A percentile compares a stretch with the other conserved stretches of the same genome.
These are phyloP conservation scores for Hygrophila difformis DNA, from an alignment of 257 asterid genomes.

Conservation along the genomic window DNA sequence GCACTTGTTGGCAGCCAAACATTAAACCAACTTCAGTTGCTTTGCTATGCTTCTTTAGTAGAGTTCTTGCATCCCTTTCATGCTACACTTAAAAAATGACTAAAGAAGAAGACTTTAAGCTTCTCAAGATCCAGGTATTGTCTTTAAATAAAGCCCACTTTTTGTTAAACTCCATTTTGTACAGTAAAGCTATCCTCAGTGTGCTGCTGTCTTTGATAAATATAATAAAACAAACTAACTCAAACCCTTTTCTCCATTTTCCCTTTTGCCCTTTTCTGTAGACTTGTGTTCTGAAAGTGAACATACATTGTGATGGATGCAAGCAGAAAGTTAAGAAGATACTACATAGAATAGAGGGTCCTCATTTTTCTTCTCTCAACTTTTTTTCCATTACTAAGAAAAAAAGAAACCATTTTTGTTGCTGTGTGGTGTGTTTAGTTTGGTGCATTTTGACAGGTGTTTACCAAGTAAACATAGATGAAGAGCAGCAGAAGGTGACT, in stretches of 20 bases:
- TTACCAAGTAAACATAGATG: slow-evolving; percentile 51
- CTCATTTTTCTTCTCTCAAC: not conserved
- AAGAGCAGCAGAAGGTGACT: slow-evolving; percentile 49
- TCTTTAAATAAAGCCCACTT: not conserved
- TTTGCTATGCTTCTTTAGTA: no score
- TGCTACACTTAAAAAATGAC: slow-evolving; percentile 51
- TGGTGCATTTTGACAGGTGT: slow-evolving; percentile 45
- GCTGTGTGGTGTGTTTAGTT: no score
- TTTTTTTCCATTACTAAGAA: no score
- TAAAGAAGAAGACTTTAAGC: slow-evolving; percentile 81
- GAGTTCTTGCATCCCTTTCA: no score
- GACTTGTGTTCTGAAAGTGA: slow-evolving; percentile 71
- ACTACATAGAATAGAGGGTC: slow-evolving; percentile 64
- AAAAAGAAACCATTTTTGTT: no score
- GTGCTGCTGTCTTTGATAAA: not conserved
- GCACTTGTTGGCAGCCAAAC: no score
- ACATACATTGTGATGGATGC: slow-evolving; percentile 80
- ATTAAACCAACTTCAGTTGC: no score
- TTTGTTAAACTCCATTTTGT: no score
- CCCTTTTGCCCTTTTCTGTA: slow-evolving; percentile 9
- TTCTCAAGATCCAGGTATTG: slow-evolving; percentile 82
- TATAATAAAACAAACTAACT: not conserved
- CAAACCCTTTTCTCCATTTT: not conserved
- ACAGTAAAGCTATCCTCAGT: no score
- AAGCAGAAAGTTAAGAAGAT: slow-evolving; percentile 64